Evolutionary conservation across 2,329 filamentous ascomycete genomes (phyloP), one percentile per base, ranked within the genome.

Genomic region (Beauveria sp.): DNA sequence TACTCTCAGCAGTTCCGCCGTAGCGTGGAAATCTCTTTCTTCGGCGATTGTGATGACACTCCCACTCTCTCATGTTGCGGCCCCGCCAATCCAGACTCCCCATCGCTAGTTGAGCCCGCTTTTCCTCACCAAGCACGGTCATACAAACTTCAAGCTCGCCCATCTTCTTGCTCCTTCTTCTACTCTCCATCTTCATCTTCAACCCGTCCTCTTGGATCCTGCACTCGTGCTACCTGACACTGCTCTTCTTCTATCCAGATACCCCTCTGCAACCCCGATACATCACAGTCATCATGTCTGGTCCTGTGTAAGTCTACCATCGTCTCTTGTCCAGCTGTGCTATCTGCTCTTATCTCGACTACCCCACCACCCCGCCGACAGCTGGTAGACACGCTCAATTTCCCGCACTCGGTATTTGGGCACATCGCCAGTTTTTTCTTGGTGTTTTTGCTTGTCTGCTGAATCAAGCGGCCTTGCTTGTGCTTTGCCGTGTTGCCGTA

Each of bases 291-390:
- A 82, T 76, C 76, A 85, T 86, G 83, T 85, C 83, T 81, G 82
- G 82, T 75, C 76, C 85, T 77, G 84, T 85, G 85, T 88, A 84
- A 87, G 85, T 86, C 65, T 62, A 62, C 60, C 56, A 66, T 44
- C 43, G 10, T 46, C 26, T 2, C 40, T 55, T 20, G 59, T 62
- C 63, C 34, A 61, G 54, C 65, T 67, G 66, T 61, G 63, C 64
- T 55, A 64, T 65, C 64, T 65, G 67, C 66, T 59, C 67, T 67
- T 64, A 57, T 67, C 63, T 62, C 60, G 44, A 48, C 55, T 62
- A 62, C 61, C 61, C 61, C 61, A 56, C 55, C 55, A 59, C 55
- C 55, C 55, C 55, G 59, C 54, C 54, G 47, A 46, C 22, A 51
- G 52, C 54, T 61, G 40, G 56, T 47, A 10, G 47, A 56, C 40